Evolutionary conservation across 1,284 basidiomycete species (phyloP), one percentile per base, ranked within the genome.

Genomic region (Leccinum pachyderme): DNA sequence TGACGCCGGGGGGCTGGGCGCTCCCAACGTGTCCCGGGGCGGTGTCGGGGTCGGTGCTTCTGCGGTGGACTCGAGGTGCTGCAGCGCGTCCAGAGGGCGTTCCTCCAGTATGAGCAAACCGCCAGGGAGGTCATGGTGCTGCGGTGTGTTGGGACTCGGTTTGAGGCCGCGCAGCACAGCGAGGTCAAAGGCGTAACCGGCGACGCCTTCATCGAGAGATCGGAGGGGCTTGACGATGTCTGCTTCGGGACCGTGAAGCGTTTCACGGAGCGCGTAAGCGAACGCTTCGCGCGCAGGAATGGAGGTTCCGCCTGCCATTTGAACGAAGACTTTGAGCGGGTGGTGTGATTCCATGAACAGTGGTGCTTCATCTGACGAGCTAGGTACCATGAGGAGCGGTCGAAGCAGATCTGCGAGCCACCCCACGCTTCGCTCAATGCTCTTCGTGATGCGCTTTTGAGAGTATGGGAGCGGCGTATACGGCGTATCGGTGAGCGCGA

Each of bases 371-470:
- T 33, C 22, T 2, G n/a, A 24, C 3, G 29, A 37, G 18, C n/a
- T 2, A 37, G 5, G 35, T 9, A 9, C 35, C 2, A 5, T 22
- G 0, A 47, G 51, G n/a, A 56, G 46, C n/a, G 69, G 63, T 15
- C 64, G 62, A 13, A 89, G 73, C 3, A 89, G 59, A 39, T 79
- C 72, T 0, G 75, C 69, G 0, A 91, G 70, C 89, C 89, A 93
- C 1, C 75, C 68, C 6, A 75, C 65, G 2, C 83, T 84, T 24
- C 90, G 77, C 49, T 88, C 84, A 51, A 92, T 77, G 64, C 84
- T 86, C 65, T 91, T 93, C 28, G 79, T 83, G 5, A 86, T 68
- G 9, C 90, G 82, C 61, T 87, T 91, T 63, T 89, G 86, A 4
- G 85, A 88, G 58, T 84, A 79, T 0, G 85, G 81, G 0, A 81